Conservation (phyloP, 1,284 basidiomycete genomes). For the Gymnopus androsaceus region DNA sequence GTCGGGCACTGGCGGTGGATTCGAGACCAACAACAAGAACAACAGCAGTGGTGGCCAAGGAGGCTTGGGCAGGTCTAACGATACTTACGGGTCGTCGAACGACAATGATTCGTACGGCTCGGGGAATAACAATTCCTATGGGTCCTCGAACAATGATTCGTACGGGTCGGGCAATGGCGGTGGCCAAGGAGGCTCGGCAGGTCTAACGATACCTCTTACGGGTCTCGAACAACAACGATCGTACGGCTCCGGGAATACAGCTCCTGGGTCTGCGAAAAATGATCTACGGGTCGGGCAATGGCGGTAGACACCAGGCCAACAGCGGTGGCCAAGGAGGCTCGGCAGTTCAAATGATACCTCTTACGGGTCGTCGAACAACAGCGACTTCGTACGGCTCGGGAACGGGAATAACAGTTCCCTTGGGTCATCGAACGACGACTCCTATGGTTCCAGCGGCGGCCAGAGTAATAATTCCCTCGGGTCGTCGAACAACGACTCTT, state of each 20-base stretch:
- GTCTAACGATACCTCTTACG: constrained; percentile 11
- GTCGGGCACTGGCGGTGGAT: too few relatives aligned
- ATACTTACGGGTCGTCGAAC: constrained; percentile 15
- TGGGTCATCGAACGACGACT: constrained; percentile 23
- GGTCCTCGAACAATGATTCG: constrained; percentile 12
- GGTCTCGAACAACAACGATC: not conserved
- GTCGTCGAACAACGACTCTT: constrained; percentile 19
- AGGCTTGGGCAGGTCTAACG: constrained; percentile 25
- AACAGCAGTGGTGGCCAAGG: not conserved
- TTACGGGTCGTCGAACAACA: constrained; percentile 23
- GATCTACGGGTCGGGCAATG: too few relatives aligned
- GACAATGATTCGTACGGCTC: constrained; percentile 18
- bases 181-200: constrained; percentile 4
- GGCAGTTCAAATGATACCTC: constrained; percentile 24
- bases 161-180: constrained; percentile 21
- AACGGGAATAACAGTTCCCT: constrained; percentile 21
- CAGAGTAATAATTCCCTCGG: not conserved
- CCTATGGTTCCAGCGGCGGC: constrained; percentile 18
- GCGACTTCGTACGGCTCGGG: constrained; percentile 23
- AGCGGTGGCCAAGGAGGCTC: too few relatives aligned
- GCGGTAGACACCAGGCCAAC: too few relatives aligned
- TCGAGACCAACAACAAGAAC: too few relatives aligned
- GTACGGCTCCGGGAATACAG: too few relatives aligned
- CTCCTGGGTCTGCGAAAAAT: too few relatives aligned
- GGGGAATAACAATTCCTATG: constrained; percentile 3